phyloP scores from a whole-genome alignment of 2,329 filamentous ascomycete species.

The Diaporthe destruens region DNA sequence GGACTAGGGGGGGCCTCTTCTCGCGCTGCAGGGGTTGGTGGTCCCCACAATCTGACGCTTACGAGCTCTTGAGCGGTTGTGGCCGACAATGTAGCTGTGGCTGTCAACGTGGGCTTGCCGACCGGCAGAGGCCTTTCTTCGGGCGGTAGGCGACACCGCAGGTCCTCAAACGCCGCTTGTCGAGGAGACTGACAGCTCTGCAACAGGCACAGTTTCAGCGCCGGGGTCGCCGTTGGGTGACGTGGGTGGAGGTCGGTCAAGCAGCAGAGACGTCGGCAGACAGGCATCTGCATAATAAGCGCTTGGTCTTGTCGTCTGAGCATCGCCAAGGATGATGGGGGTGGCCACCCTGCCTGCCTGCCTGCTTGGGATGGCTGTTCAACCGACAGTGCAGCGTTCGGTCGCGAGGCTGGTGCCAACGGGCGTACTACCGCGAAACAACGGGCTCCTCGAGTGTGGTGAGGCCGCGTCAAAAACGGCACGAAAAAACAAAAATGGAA shows the following conservation, averaged over 20 bases:
- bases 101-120: constrained; percentile 31
- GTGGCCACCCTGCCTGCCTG: background rate
- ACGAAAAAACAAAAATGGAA: background rate
- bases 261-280: constrained; percentile 27
- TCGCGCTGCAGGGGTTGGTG: constrained; percentile 8
- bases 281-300: constrained; percentile 27
- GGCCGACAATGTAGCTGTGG: constrained; percentile 17
- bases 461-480: background rate
- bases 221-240: constrained; percentile 32
- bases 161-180: constrained; percentile 40
- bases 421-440: constrained; percentile 11
- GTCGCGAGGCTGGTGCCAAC: background rate
- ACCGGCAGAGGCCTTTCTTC: constrained; percentile 28
- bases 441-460: constrained; percentile 13
- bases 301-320: constrained; percentile 26
- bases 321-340: constrained; percentile 13
- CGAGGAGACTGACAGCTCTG: constrained; percentile 34
- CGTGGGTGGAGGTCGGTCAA: constrained; percentile 27
- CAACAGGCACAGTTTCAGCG: constrained; percentile 39
- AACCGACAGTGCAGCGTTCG: constrained; percentile 3
- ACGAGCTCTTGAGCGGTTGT: constrained; percentile 13
- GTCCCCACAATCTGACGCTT: constrained; percentile 14
- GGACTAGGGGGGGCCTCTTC: background rate
- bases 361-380: constrained; percentile 21
- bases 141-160: constrained; percentile 15